phyloP scores from a whole-genome alignment of 2,329 filamentous ascomycete species.

The Spiromastix sp. region DNA sequence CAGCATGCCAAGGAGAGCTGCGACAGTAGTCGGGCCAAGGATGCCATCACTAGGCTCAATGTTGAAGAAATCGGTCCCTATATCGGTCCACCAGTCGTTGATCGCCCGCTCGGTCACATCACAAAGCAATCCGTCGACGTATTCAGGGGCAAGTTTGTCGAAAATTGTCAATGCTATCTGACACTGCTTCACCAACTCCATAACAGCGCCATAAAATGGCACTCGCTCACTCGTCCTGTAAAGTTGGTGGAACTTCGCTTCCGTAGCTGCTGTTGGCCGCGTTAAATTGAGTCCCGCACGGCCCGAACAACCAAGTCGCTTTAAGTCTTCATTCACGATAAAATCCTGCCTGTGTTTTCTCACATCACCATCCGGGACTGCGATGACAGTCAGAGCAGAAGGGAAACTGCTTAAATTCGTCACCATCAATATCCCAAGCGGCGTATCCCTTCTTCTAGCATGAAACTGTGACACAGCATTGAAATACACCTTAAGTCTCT shows the following conservation, averaged over 20 bases:
- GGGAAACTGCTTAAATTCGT: slow-evolving; percentile 90
- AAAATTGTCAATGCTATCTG: slow-evolving; percentile 84
- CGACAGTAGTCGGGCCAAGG: slow-evolving; percentile 81
- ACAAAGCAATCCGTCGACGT: slow-evolving; percentile 84
- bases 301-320: slow-evolving; percentile 83
- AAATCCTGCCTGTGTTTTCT: slow-evolving; percentile 71
- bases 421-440: slow-evolving; percentile 77
- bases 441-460: slow-evolving; percentile 71
- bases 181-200: slow-evolving; percentile 83
- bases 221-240: slow-evolving; percentile 82
- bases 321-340: slow-evolving; percentile 89
- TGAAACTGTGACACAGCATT: slow-evolving; percentile 76
- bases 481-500: slow-evolving; percentile 71
- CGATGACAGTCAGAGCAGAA: slow-evolving; percentile 82
- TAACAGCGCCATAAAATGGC: slow-evolving; percentile 64
- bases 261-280: slow-evolving; percentile 66
- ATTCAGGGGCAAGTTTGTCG: slow-evolving; percentile 74
- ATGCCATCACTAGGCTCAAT: slow-evolving; percentile 88
- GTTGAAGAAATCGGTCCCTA: slow-evolving; percentile 85
- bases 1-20: slow-evolving; percentile 74
- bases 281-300: slow-evolving; percentile 74
- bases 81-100: slow-evolving; percentile 91
- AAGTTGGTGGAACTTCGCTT: slow-evolving; percentile 83
- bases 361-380: slow-evolving; percentile 77
- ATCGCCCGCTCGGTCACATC: slow-evolving; percentile 86